A percentile compares a stretch with the other conserved stretches of the same genome.
phyloP scores from a whole-genome alignment of 2,329 filamentous ascomycete genomes.

The Penicillium decumbens region DNA sequence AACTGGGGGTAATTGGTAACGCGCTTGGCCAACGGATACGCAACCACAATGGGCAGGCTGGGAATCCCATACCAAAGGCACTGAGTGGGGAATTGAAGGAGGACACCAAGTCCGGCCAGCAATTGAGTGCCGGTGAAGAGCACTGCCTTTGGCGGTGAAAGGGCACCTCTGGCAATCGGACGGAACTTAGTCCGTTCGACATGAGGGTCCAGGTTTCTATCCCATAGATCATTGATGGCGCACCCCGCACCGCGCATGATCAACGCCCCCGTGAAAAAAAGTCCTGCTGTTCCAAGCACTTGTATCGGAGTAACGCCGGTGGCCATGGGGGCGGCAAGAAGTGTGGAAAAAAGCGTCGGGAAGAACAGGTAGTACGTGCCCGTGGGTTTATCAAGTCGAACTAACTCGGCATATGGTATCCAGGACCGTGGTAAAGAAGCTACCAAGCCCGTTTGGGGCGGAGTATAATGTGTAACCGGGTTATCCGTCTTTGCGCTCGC shows the following conservation, averaged over 20 bases:
- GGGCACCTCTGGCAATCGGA: constrained; percentile 50
- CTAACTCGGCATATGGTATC: constrained; percentile 53
- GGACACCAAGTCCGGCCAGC: constrained; percentile 39
- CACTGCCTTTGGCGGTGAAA: constrained; percentile 43
- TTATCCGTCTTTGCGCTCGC: constrained; percentile 8
- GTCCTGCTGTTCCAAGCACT: constrained; percentile 36
- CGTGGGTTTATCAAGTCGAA: constrained; percentile 50
- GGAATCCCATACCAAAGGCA: constrained; percentile 44
- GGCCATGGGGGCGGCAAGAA: constrained; percentile 41
- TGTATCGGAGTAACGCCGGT: constrained; percentile 30
- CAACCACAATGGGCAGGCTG: constrained; percentile 42
- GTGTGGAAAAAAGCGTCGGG: constrained; percentile 49
- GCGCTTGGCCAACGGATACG: constrained; percentile 52
- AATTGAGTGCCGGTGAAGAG: constrained; percentile 45
- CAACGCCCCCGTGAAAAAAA: constrained; percentile 44
- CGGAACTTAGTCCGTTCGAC: constrained; percentile 50
- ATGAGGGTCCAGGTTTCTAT: constrained; percentile 51
- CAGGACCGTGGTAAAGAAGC: constrained; percentile 47
- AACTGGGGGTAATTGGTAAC: constrained; percentile 52
- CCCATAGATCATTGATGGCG: constrained; percentile 55
- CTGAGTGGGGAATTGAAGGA: constrained; percentile 42
- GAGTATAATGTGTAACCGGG: constrained; percentile 37
- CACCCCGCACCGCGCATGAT: constrained; percentile 51
- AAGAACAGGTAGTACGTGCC: constrained; percentile 53
- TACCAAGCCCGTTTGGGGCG: constrained; percentile 45